Base-by-base conservation (phyloP, 73 alveolate genomes). In the Uronychia binucleata region DNA sequence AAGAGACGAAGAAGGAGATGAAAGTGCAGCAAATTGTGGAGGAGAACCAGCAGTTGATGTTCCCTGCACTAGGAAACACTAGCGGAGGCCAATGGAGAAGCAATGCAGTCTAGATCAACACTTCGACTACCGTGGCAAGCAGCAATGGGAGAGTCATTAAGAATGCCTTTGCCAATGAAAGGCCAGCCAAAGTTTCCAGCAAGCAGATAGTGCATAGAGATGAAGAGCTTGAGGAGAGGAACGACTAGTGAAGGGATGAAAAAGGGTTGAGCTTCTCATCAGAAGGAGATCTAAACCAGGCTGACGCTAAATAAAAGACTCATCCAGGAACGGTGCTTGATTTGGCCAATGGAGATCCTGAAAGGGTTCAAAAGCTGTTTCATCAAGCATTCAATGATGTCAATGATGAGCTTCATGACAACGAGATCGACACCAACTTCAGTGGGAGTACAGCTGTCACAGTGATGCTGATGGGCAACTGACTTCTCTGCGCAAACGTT, bases 401-500 rank as follows among this genome's bases (percentile, higher is more conserved):
- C 13, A 87, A 87, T 33, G 89, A 80, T 34, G 89, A 78, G 14
- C 81, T 89, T 26, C 46, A 58, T 19, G 46, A 79, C 13, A 57
- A 87, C 5, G 84, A 84, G 13, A 86, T 89, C 77, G 93, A 89
- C 60, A 58, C 85, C 26, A 57, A 34, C 14, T 89, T 81, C 75
- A 46, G 87, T 33, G 95, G 98, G 30, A 79, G 86, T 31, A 91
- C 96, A 28, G 82, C 90, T 33, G 93, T 93, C 58, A 67, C 95
- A 77, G 92, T 93, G 77, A 85, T 95, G 87, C 81, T 95, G 28
- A 84, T 89, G 34, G 96, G 93, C 59, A 91, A 93, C 88, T 85
- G 91, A 84, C 78, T 93, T 79, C 82, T 88, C 83, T 93, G 94
- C 59, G 95, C 94, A 32, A 95, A 93, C 85, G 94, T 91, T 1